phyloP scores from a whole-genome alignment of 192 early-diverging fungal genomes.

The Umbelopsis isabellina region DNA sequence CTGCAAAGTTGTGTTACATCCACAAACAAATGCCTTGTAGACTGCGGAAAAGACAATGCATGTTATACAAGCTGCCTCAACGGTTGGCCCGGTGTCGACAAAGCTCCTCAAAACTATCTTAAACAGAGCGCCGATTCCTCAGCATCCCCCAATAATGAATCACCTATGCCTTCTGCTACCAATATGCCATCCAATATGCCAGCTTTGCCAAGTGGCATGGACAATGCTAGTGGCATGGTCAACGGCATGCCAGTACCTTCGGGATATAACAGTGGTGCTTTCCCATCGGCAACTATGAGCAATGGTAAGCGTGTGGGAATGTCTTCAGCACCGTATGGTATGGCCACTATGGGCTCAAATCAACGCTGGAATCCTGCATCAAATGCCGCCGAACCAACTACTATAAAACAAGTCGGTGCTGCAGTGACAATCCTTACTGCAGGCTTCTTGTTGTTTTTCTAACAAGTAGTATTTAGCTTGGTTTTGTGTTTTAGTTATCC shows the following conservation, averaged over 20 bases:
- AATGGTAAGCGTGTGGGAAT: neutral
- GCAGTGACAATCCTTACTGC: neutral
- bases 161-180: neutral
- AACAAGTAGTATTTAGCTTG: neutral
- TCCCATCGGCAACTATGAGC: neutral
- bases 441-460: neutral
- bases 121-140: neutral
- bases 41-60: neutral
- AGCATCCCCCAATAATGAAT: neutral
- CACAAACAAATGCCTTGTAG: slow-evolving; percentile 1
- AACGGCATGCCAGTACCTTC: too few relatives aligned
- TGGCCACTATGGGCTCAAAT: neutral
- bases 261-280: too few relatives aligned
- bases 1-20: neutral
- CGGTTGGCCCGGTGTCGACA: slow-evolving; percentile 3
- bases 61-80: neutral
- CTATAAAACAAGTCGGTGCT: neutral
- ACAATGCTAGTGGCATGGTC: neutral
- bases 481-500: too few relatives aligned
- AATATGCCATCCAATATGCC: neutral
- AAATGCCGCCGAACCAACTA: neutral
- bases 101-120: neutral
- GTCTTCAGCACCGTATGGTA: neutral
- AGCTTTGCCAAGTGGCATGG: too few relatives aligned
- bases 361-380: neutral